Conservation (phyloP, 1,284 basidiomycete genomes). For the Neolentinus lepideus region DNA sequence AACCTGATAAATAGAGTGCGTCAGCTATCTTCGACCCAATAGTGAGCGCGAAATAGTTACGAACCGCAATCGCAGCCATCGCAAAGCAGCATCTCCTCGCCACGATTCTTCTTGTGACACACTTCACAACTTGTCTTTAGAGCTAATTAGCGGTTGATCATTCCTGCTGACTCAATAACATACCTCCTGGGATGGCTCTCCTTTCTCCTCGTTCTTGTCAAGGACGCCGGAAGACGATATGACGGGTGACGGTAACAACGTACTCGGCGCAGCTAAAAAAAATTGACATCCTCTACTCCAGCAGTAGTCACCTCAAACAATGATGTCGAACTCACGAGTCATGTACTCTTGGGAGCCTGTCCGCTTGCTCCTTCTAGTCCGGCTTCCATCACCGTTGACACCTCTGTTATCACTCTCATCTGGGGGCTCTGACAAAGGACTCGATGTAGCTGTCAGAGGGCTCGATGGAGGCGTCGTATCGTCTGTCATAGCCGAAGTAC, state of each 20-base stretch:
- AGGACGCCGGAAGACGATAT: conserved; percentile 39
- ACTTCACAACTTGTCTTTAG: conserved; percentile 77
- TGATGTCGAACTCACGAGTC: conserved; percentile 23
- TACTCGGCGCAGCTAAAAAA: conserved; percentile 4
- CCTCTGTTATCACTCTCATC: conserved; percentile 63
- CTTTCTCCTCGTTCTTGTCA: conserved; percentile 33
- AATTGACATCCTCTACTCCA: not conserved
- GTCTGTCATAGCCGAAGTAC: conserved; percentile 17
- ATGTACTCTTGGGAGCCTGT: conserved; percentile 27
- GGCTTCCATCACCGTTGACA: conserved; percentile 15
- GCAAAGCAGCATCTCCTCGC: conserved; percentile 89
- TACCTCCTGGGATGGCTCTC: conserved; percentile 45
- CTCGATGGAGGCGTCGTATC: conserved; percentile 55
- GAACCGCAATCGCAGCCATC: conserved; percentile 94
- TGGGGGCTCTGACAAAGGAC: conserved; percentile 71
- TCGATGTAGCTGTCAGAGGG: conserved; percentile 65
- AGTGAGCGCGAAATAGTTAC: conserved; percentile 17
- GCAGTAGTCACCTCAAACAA: not conserved
- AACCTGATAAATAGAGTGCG: conserved; percentile 46
- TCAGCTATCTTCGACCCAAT: not conserved
- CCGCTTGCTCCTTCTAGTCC: conserved; percentile 4
- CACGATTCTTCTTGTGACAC: conserved; percentile 83
- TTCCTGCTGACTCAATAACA: conserved; percentile 15
- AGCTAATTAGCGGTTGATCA: not conserved
- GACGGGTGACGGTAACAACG: conserved; percentile 24